Percentiles rank a stretch among this genome's conserved stretches.
phyloP scores from a whole-genome alignment of 768 basidiomycete genomes.

The Rhizopogon salebrosus region DNA sequence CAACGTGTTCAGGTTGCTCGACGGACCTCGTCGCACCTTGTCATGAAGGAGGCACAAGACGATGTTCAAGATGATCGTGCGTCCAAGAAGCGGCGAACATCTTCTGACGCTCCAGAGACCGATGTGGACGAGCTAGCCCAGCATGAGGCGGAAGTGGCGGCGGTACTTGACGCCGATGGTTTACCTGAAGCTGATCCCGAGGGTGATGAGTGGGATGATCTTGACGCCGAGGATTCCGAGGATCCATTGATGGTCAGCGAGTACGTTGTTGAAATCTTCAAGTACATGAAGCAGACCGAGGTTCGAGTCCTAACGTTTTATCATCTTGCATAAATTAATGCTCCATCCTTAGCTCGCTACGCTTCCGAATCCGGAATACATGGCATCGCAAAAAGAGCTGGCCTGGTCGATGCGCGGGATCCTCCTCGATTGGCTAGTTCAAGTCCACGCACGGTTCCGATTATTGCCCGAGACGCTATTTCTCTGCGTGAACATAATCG shows the following conservation, averaged over 20 bases:
- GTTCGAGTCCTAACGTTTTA: conserved; percentile 31
- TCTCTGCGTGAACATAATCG: conserved; percentile 81
- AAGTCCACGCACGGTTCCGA: conserved; percentile 83
- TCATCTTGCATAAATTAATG: neutral
- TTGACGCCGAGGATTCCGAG: conserved; percentile 86
- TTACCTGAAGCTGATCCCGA: conserved; percentile 65
- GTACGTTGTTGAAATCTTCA: conserved; percentile 91
- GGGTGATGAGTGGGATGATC: conserved; percentile 76
- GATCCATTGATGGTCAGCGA: conserved; percentile 98
- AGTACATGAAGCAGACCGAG: conserved; percentile 84
- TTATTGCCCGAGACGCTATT: conserved; percentile 90
- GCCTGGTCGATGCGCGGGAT: conserved; percentile 88
- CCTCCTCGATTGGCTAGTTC: conserved; percentile 90
- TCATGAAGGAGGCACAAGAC: conserved; percentile 31
- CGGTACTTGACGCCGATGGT: conserved; percentile 39
- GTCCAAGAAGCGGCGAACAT: conserved; percentile 73
- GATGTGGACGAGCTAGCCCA: conserved; percentile 37
- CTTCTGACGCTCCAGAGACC: conserved; percentile 52
- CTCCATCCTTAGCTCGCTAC: conserved; percentile 50
- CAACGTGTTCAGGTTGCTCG: conserved; percentile 22
- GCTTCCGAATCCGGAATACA: conserved; percentile 82
- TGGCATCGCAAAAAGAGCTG: conserved; percentile 76
- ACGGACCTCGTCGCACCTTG: conserved; percentile 28
- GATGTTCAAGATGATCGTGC: conserved; percentile 56
- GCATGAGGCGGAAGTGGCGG: conserved; percentile 28